These are phyloP conservation scores for Arabis alpina DNA, from an alignment of 345 rosid species.

Conservation along the genomic window DNA sequence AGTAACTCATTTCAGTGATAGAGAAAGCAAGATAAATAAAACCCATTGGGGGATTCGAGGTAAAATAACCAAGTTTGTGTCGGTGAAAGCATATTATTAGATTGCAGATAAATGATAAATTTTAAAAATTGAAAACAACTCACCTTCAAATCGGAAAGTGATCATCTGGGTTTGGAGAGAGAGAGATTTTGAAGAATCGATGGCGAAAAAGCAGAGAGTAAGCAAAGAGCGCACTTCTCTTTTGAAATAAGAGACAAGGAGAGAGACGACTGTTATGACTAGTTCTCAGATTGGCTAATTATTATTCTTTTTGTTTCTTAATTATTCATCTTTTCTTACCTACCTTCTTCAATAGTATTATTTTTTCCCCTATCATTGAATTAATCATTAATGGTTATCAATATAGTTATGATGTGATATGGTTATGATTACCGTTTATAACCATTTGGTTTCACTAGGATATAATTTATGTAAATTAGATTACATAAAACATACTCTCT, in stretches of 20 bases:
- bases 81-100: constrained; percentile 36
- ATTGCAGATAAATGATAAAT: not conserved
- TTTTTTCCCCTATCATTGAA: not conserved
- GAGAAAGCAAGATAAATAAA: not conserved
- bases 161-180: constrained; percentile 10
- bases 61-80: constrained; percentile 26
- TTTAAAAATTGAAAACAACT: not conserved
- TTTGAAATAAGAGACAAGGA: constrained; percentile 27
- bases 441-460: not conserved
- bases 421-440: not conserved
- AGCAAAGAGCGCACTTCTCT: constrained; percentile 32
- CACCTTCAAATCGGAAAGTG: constrained; percentile 16
- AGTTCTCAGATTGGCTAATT: constrained; percentile 31
- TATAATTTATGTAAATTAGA: not conserved
- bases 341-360: not conserved
- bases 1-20: not conserved
- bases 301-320: constrained; percentile 3
- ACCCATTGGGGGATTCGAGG: not conserved
- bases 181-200: not conserved
- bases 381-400: not conserved
- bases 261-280: constrained; percentile 14
- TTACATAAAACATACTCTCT: no score
- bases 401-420: constrained; percentile 9
- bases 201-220: constrained; percentile 6
- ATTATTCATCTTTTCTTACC: not conserved